These are phyloP conservation scores for Fusarium palustre DNA, from an alignment of 2,329 filamentous ascomycete genomes.

Conservation along the genomic window DNA sequence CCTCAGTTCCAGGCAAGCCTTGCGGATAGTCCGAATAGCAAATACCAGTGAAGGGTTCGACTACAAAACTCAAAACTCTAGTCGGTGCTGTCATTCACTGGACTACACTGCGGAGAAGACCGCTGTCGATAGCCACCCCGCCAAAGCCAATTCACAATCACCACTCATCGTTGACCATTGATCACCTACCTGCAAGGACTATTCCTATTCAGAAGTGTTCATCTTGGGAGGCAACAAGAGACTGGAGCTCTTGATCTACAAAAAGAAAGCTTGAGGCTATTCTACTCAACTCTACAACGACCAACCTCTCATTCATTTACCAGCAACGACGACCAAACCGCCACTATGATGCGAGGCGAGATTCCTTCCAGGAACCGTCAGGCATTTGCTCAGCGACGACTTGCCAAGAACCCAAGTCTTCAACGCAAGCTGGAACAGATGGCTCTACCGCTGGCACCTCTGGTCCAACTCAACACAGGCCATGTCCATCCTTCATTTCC, in stretches of 20 bases:
- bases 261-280: slow-evolving; percentile 14
- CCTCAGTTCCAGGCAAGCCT: slow-evolving; percentile 7
- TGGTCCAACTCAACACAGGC: slow-evolving; percentile 73
- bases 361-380: slow-evolving; percentile 51
- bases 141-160: slow-evolving; percentile 29
- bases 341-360: slow-evolving; percentile 52
- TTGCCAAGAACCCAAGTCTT: slow-evolving; percentile 64
- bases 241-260: slow-evolving; percentile 11
- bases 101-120: slow-evolving; percentile 19
- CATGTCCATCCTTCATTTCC: slow-evolving; percentile 75
- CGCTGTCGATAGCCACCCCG: slow-evolving; percentile 31
- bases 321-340: slow-evolving; percentile 10
- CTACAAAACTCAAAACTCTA: slow-evolving; percentile 32
- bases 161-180: slow-evolving; percentile 10
- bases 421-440: slow-evolving; percentile 73
- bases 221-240: slow-evolving; percentile 6
- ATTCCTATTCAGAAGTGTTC: slow-evolving; percentile 20
- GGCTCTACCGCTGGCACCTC: slow-evolving; percentile 72
- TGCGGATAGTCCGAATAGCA: not conserved
- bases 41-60: slow-evolving; percentile 16
- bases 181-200: slow-evolving; percentile 11
- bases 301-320: not conserved
- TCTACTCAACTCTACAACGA: not conserved
- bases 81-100: slow-evolving; percentile 27
- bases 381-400: slow-evolving; percentile 48